Conservation (phyloP, 495 filamentous ascomycete genomes). For the Neurospora discreta region DNA sequence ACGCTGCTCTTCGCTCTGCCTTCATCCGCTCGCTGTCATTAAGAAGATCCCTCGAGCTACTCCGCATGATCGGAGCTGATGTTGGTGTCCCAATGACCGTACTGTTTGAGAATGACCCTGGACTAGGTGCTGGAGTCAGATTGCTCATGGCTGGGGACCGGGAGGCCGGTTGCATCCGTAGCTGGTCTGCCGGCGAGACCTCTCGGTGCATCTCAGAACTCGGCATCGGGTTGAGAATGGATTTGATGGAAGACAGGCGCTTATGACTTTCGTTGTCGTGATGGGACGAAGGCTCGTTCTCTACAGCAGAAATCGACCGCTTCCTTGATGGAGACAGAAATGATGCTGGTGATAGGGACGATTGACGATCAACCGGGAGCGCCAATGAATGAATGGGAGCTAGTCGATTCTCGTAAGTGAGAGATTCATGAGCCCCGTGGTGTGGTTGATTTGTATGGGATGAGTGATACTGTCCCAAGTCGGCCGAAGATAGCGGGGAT, state of each 20-base stretch:
- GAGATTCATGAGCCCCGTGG: constrained; percentile 27
- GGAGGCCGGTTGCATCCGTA: constrained; percentile 14
- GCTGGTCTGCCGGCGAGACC: constrained; percentile 13
- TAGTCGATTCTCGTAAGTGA: constrained; percentile 44
- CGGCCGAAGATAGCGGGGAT: constrained; percentile 23
- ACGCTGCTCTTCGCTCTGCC: constrained; percentile 50
- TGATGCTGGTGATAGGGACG: constrained; percentile 40
- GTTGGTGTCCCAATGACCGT: constrained; percentile 14
- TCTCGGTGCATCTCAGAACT: constrained; percentile 11
- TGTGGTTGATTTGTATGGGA: constrained; percentile 20
- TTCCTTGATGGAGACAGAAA: constrained; percentile 49
- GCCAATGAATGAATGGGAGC: constrained; percentile 39
- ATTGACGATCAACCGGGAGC: constrained; percentile 31
- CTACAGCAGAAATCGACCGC: constrained; percentile 51
- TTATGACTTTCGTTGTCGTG: constrained; percentile 31
- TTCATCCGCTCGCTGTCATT: constrained; percentile 44
- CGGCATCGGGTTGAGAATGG: constrained; percentile 54
- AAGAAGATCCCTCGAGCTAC: constrained; percentile 28
- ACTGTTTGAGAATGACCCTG: constrained; percentile 19
- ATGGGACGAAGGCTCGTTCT: constrained; percentile 28
- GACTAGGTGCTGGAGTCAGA: constrained; percentile 23
- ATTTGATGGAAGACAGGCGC: constrained; percentile 67
- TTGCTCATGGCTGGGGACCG: constrained; percentile 25
- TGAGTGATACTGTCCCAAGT: constrained; percentile 36
- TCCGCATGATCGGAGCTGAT: constrained; percentile 17